Base-by-base conservation (phyloP, 2,329 filamentous ascomycete species). In the Cadophora sp. region DNA sequence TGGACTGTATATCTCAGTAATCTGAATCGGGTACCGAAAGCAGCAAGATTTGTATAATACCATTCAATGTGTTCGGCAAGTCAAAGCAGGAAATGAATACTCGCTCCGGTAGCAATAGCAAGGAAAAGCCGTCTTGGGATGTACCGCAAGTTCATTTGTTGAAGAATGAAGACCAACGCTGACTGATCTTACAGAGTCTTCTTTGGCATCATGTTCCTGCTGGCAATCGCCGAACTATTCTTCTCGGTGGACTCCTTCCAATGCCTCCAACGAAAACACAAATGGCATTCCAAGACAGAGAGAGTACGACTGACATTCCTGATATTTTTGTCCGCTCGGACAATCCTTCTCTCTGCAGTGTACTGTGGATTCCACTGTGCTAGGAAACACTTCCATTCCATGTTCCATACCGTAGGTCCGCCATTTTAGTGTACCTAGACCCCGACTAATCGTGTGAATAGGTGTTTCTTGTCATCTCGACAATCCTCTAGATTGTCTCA, bases 131-230 rank as follows among this genome's bases (percentile, higher is more conserved):
- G 24, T 48, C 58, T 30, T 60, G 43, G 43, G 58, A 60, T 24
- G 58, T 60, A 18, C 58, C 58, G 58, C 48, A 33, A 60, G 58
- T 48, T 33, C 24, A 33, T 18, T 43, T 11, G 9, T 9, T 41
- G 14, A 30, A 6, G n/a, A 20, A 8, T n/a, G 9, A 48, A 27
- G 5, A 20, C 24, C 30, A 33, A 50, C n/a, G 11, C 60, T 66
- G 33, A 67, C 14, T 16, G 11, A 48, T 20, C 8, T 24, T 13
- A 18, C 22, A 70, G 70, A 4, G 48, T 71, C 30, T 71, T 71
- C 62, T 72, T 71, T 60, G 62, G 65, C 4, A 65, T 72, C 43
- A 72, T 72, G 64, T 71, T 71, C 45, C 62, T 67, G 22, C 67
- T 72, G 30, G 65, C 68, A 3, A 70, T 70, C 22, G 65, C 62